phyloP scores from a whole-genome alignment of 129 eudicot genomes.

The Flaveria ramosissima region DNA sequence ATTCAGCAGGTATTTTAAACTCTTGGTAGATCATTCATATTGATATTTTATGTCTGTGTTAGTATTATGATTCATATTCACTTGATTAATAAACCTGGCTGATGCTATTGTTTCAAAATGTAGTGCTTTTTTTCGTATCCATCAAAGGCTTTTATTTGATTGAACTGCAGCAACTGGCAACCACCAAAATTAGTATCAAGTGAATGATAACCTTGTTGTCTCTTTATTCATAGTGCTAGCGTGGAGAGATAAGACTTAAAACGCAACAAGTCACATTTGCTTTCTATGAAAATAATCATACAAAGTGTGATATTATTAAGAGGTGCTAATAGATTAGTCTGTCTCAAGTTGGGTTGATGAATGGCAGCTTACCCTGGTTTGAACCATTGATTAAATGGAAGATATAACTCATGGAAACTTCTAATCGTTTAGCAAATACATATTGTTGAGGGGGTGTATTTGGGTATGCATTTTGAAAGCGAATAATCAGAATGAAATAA shows the following conservation, averaged over 20 bases:
- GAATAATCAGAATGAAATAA: not conserved
- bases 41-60: not conserved
- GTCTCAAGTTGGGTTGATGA: no score
- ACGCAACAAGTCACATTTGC: no score
- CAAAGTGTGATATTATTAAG: no score
- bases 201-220: no score
- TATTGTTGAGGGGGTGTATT: not conserved
- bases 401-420: no score
- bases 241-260: no score
- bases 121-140: not conserved
- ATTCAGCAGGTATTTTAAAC: slow-evolving; percentile 61
- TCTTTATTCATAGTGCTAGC: no score
- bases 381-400: no score
- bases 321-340: no score
- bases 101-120: not conserved
- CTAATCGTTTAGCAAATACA: no score
- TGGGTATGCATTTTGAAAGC: not conserved
- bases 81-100: not conserved
- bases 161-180: not conserved
- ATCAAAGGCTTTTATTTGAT: slow-evolving; percentile 1
- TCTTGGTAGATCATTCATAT: not conserved
- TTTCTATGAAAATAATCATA: no score
- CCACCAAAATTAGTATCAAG: not conserved
- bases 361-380: no score
- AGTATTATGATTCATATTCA: not conserved